phyloP scores from a whole-genome alignment of 371 early-diverging fungal genomes.

The Mortierella sp. region DNA sequence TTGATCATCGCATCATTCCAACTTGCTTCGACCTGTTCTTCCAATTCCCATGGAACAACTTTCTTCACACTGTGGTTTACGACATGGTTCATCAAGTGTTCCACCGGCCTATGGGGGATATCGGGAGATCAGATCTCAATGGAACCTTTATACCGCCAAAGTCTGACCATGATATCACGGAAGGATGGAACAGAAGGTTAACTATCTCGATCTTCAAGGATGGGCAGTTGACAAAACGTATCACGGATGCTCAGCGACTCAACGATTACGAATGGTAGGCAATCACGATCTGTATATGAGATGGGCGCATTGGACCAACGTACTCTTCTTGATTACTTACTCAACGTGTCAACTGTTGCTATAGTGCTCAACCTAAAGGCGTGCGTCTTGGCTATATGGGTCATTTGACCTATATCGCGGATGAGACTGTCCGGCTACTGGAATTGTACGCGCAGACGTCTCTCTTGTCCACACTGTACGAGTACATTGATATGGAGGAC shows the following conservation, averaged over 20 bases:
- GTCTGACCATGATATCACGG: constrained; percentile 36
- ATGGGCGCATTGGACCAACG: neutral
- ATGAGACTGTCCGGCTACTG: constrained; percentile 88
- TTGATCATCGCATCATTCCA: constrained; percentile 70
- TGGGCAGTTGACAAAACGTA: constrained; percentile 80
- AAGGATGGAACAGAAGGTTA: constrained; percentile 46
- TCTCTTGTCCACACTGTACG: constrained; percentile 55
- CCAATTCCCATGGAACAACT: constrained; percentile 92
- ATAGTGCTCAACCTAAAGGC: constrained; percentile 83
- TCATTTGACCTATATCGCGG: constrained; percentile 94
- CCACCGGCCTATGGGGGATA: constrained; percentile 79
- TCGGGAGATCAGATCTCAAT: constrained; percentile 48
- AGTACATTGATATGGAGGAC: constrained; percentile 75
- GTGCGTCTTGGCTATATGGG: constrained; percentile 97
- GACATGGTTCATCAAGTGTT: constrained; percentile 96
- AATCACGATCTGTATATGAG: too few species aligned
- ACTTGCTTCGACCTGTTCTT: constrained; percentile 83
- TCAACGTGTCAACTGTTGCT: neutral
- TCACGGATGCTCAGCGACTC: constrained; percentile 76
- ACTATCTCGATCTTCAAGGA: constrained; percentile 76
- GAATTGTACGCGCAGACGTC: constrained; percentile 64
- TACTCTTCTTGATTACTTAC: neutral
- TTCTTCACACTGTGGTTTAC: constrained; percentile 94
- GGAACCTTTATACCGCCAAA: constrained; percentile 45
- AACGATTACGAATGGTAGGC: constrained; percentile 72